Percentiles rank a stretch among this genome's conserved stretches.
These are phyloP conservation scores for Venturia aucupariae DNA, from an alignment of 2,329 filamentous ascomycete genomes.

Conservation along the genomic window DNA sequence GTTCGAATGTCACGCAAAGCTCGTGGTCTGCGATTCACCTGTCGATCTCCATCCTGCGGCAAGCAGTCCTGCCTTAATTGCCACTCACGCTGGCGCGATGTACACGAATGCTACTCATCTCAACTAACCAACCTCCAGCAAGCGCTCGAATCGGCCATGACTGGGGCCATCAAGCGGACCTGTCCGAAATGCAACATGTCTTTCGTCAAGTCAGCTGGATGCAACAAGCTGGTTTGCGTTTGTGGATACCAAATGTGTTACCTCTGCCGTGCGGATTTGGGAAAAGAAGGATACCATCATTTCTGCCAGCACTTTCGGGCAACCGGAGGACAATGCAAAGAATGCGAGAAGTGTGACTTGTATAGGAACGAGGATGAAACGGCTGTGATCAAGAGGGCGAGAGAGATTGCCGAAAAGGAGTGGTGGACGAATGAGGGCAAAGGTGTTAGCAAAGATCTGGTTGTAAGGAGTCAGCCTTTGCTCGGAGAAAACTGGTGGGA, in stretches of 20 bases:
- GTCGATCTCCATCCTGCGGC: constrained; percentile 58
- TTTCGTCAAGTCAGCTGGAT: constrained; percentile 88
- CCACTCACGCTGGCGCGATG: constrained; percentile 72
- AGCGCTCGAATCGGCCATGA: constrained; percentile 87
- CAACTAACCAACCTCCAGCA: constrained; percentile 73
- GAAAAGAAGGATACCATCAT: constrained; percentile 72
- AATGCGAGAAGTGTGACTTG: constrained; percentile 57
- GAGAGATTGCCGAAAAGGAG: constrained; percentile 33
- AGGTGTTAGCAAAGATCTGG: constrained; percentile 6
- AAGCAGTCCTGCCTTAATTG: constrained; percentile 74
- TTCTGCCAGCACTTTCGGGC: constrained; percentile 95
- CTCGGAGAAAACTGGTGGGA: background rate
- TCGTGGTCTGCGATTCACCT: constrained; percentile 68
- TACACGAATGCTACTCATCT: constrained; percentile 84
- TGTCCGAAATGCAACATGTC: constrained; percentile 85
- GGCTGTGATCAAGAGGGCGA: constrained; percentile 31
- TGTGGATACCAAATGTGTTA: constrained; percentile 99
- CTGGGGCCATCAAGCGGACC: constrained; percentile 86
- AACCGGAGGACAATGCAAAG: constrained; percentile 62
- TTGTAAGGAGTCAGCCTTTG: constrained; percentile 5
- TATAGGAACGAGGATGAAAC: constrained; percentile 42
- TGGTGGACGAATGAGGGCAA: constrained; percentile 32
- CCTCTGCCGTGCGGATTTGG: constrained; percentile 62
- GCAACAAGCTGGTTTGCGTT: constrained; percentile 92
- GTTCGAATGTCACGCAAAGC: constrained; percentile 58